A percentile compares a stretch with the other conserved stretches of the same genome.
phyloP scores from a whole-genome alignment of 352 stramenopile genomes.

The Phytopythium aichiense region DNA sequence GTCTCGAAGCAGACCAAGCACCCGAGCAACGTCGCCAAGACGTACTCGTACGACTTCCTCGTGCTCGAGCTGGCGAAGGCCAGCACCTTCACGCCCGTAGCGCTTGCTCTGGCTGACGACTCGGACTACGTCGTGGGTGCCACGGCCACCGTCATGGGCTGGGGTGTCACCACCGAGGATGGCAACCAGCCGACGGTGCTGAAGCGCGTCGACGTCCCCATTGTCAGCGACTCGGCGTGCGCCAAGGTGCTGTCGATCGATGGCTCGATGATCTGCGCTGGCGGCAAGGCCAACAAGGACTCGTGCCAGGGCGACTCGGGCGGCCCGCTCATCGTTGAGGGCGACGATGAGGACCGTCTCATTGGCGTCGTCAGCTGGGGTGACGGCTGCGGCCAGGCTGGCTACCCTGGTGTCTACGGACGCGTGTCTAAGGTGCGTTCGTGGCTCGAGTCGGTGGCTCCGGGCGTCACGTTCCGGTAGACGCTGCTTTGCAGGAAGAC shows the following conservation, averaged over 20 bases:
- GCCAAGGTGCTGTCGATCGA: conserved; percentile 26
- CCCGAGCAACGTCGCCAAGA: conserved; percentile 36
- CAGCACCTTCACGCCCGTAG: conserved; percentile 34
- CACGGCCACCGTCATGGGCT: conserved; percentile 41
- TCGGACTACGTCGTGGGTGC: conserved; percentile 16
- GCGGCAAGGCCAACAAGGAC: conserved; percentile 36
- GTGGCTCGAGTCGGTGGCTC: conserved; percentile 22
- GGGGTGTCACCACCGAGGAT: conserved; percentile 21
- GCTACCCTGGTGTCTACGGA: conserved; percentile 48
- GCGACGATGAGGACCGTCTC: conserved; percentile 26
- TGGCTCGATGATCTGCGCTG: conserved; percentile 57
- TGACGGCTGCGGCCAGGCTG: conserved; percentile 34
- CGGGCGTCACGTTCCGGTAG: conserved; percentile 16
- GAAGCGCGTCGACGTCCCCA: conserved; percentile 32
- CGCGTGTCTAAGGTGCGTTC: conserved; percentile 29
- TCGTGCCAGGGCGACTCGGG: conserved; percentile 64
- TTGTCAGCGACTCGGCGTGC: conserved; percentile 44
- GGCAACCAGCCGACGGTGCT: conserved; percentile 25
- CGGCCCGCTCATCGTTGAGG: conserved; percentile 28
- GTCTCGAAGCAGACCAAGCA: conserved; percentile 44
- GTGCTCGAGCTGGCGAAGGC: conserved; percentile 42
- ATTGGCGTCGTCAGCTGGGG: conserved; percentile 61
- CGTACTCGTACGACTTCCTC: conserved; percentile 51
- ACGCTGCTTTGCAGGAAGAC: not conserved
- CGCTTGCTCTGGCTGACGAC: conserved; percentile 22